Percentiles rank a stretch among this genome's conserved stretches.
Conservation (phyloP, 805 yeast genomes). For the Osmozyma mogii region DNA sequence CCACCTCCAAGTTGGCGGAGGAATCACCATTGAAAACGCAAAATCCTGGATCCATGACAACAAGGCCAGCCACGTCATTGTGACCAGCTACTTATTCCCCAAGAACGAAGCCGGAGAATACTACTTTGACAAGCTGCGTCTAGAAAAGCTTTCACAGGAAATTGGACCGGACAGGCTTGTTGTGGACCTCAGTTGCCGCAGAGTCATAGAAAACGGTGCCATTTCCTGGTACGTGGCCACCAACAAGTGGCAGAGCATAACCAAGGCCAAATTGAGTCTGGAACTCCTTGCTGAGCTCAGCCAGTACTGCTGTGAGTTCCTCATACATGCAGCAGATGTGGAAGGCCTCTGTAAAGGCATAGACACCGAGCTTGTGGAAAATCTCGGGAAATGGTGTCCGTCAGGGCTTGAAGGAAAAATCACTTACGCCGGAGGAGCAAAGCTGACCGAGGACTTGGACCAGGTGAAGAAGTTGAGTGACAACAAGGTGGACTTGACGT, state of each 20-base stretch:
- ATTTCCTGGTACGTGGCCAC: conserved; percentile 88
- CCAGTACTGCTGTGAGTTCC: conserved; percentile 72
- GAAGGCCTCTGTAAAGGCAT: conserved; percentile 95
- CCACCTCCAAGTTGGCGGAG: conserved; percentile 85
- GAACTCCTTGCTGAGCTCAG: conserved; percentile 49
- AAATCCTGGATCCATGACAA: conserved; percentile 57
- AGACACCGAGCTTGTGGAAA: conserved; percentile 66
- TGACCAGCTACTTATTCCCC: conserved; percentile 88
- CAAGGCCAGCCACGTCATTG: conserved; percentile 82
- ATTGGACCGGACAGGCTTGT: conserved; percentile 69
- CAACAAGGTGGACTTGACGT: conserved; percentile 87
- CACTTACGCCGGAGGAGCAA: conserved; percentile 98
- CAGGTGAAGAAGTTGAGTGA: conserved; percentile 59
- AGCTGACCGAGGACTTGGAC: conserved; percentile 56
- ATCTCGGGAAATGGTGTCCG: conserved; percentile 72
- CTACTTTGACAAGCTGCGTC: conserved; percentile 39
- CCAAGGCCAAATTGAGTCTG: conserved; percentile 49
- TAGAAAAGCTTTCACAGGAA: conserved; percentile 38
- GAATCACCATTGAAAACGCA: conserved; percentile 73
- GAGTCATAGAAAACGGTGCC: conserved; percentile 16
- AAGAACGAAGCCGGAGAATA: conserved; percentile 32
- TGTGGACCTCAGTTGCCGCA: conserved; percentile 82
- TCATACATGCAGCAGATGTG: conserved; percentile 97
- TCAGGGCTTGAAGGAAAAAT: conserved; percentile 50
- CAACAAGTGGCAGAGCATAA: conserved; percentile 93